Percentiles rank a stretch among this genome's conserved stretches.
phyloP scores from a whole-genome alignment of 352 stramenopile species.

The Thraustotheca clavata region DNA sequence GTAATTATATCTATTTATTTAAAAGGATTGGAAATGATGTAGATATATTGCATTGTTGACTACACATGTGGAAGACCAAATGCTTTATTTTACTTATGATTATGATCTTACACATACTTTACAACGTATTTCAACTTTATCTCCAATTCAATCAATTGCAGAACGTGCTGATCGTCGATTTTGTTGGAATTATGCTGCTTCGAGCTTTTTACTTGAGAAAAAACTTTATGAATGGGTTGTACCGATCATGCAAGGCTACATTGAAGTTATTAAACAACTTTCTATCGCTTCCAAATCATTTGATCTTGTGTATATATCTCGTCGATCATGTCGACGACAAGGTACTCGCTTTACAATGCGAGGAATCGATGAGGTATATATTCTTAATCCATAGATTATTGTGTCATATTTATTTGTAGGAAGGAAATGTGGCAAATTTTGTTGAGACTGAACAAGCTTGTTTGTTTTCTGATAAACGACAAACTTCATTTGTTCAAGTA shows the following conservation, averaged over 20 bases:
- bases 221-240: constrained; percentile 71
- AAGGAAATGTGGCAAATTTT: constrained; percentile 91
- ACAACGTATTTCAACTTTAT: constrained; percentile 41
- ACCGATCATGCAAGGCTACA: constrained; percentile 69
- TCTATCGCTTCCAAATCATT: constrained; percentile 44
- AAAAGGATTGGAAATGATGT: neutral
- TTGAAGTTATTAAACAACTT: constrained; percentile 43
- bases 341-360: constrained; percentile 89
- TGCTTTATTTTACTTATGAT: constrained; percentile 66
- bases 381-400: neutral
- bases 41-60: constrained; percentile 57
- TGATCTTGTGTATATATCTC: constrained; percentile 63
- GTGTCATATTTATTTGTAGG: constrained; percentile 5
- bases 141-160: constrained; percentile 26
- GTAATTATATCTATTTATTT: neutral
- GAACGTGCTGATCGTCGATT: constrained; percentile 85
- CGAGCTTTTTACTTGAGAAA: constrained; percentile 49
- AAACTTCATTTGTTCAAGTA: constrained; percentile 52
- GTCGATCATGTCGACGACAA: constrained; percentile 69
- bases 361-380: constrained; percentile 70
- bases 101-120: constrained; percentile 72
- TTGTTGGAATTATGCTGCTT: constrained; percentile 88
- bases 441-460: constrained; percentile 94
- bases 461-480: constrained; percentile 45
- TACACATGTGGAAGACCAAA: constrained; percentile 36